Evolutionary conservation across 805 yeast species (phyloP), one percentile per base, ranked within the genome.

Genomic region (Metschnikowia corniflorae): DNA sequence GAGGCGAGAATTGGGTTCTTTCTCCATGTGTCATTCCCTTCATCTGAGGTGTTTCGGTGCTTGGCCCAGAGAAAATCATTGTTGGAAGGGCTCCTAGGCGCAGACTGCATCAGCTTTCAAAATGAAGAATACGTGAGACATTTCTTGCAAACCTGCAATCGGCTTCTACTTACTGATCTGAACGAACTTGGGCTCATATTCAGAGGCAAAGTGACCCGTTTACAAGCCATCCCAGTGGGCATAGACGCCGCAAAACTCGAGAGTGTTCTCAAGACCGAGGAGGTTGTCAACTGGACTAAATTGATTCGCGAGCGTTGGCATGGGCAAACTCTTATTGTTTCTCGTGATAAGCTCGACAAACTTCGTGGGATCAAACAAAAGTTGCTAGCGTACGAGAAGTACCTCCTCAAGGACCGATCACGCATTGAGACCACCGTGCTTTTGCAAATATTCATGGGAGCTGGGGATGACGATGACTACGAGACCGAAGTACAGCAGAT

Each of bases 51-150:
- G 3, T 93, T 89, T 63, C 73, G 97, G 46, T 89, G 97, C 52
- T 74, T 91, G 43, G 96, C 97, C 1, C 93, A 87, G 51, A 73
- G 98, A 51, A 79, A 77, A 33, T 75, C 74, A 9, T 70, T 93
- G 10, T 65, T 93, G 12, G 71, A 75, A 42, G 98, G 98, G 15
- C 71, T 91, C 63, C 65, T 93, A 20, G 97, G 96, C 9, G 88
- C 97, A 2, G 87, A 86, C 54, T 77, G 83, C 40, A 75, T 93
- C 30, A 80, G 89, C 2, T 89, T 93, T 66, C 98, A 93, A 59
- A 89, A 91, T 8, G 80, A 80, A 19, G 98, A 93, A 59, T 91
- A 89, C 50, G 94, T 88, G 17, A 78, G 95, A 53, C 98, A 93
- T 61, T 93, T 93, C 60, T 65, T 85, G 38, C 97, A 91, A 63